A percentile compares a stretch with the other conserved stretches of the same genome.
phyloP scores from a whole-genome alignment of 2,329 filamentous ascomycete genomes.

The Phaeosphaeriaceae sp. region DNA sequence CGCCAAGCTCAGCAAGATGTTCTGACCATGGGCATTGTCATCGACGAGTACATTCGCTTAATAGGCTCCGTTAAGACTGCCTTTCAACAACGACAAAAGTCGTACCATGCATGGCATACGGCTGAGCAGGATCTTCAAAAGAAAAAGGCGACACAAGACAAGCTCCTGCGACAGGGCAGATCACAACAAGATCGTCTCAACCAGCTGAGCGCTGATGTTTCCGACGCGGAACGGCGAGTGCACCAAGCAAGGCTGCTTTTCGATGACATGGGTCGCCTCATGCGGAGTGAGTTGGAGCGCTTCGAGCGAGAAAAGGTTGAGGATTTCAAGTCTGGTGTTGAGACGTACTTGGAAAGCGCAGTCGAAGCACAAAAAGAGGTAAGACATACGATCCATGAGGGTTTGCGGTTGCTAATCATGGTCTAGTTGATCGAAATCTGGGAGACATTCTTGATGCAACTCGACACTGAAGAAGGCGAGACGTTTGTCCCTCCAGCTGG shows the following conservation, averaged over 20 bases:
- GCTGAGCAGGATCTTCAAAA: constrained; percentile 92
- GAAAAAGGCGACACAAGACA: constrained; percentile 87
- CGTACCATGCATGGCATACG: constrained; percentile 91
- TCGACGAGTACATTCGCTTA: constrained; percentile 96
- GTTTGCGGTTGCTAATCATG: constrained; percentile 15
- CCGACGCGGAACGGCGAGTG: constrained; percentile 91
- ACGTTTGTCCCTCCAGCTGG: constrained; percentile 52
- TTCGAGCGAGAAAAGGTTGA: constrained; percentile 98
- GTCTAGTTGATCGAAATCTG: constrained; percentile 80
- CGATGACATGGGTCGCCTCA: constrained; percentile 94
- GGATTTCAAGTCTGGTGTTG: constrained; percentile 97
- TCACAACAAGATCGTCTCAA: constrained; percentile 95
- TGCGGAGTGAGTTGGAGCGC: constrained; percentile 88
- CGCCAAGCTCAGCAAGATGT: constrained; percentile 97
- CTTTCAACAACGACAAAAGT: constrained; percentile 91
- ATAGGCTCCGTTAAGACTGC: constrained; percentile 95
- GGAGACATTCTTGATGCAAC: constrained; percentile 97
- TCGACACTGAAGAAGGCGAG: constrained; percentile 85
- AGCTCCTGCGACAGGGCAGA: constrained; percentile 91
- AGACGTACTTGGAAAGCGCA: constrained; percentile 95
- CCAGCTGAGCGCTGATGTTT: constrained; percentile 90
- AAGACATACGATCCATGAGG: constrained; percentile 39
- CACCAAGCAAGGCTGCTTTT: constrained; percentile 90
- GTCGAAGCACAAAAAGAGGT: constrained; percentile 99
- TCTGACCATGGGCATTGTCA: constrained; percentile 93